A percentile compares a stretch with the other conserved stretches of the same genome.
Evolutionary conservation across 768 basidiomycete genomes (phyloP).

Genomic region (Auriscalpium vulgare): DNA sequence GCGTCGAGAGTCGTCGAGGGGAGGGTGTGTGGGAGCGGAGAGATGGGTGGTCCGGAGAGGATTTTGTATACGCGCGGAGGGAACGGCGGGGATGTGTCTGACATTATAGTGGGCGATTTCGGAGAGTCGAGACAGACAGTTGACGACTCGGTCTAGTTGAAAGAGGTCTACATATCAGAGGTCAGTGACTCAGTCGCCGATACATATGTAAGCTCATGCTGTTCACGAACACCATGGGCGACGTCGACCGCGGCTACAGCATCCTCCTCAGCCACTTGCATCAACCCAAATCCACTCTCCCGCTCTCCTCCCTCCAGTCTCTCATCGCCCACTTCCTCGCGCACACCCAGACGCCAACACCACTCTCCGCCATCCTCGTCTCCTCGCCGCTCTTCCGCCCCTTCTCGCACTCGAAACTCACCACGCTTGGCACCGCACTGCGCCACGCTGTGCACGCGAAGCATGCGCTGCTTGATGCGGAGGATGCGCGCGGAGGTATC

Average conservation of each 20-base stretch:
- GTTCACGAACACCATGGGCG: neutral
- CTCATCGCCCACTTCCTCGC: conserved; percentile 56
- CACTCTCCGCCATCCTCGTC: conserved; percentile 48
- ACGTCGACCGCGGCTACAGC: conserved; percentile 28
- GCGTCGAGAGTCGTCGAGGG: conserved; percentile 21
- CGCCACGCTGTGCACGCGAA: conserved; percentile 54
- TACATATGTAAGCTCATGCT: no score
- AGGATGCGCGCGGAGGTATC: conserved; percentile 25
- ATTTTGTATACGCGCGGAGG: conserved; percentile 32
- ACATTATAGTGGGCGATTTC: no score
- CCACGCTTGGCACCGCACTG: conserved; percentile 46
- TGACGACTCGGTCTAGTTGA: no score
- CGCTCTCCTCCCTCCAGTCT: conserved; percentile 42
- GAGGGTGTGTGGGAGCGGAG: conserved; percentile 9
- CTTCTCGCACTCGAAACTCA: conserved; percentile 37
- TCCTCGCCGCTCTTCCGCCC: conserved; percentile 49
- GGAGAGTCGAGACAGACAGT: no score
- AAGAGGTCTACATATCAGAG: no score
- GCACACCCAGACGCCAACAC: conserved; percentile 41
- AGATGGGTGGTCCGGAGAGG: conserved; percentile 24
- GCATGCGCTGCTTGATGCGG: conserved; percentile 27
- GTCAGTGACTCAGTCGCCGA: no score
- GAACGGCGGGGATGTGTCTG: neutral
- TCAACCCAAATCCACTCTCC: conserved; percentile 33
- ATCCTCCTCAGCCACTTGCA: conserved; percentile 47